Conservation (phyloP, 306 rosid species). For the Acacia confusa region DNA sequence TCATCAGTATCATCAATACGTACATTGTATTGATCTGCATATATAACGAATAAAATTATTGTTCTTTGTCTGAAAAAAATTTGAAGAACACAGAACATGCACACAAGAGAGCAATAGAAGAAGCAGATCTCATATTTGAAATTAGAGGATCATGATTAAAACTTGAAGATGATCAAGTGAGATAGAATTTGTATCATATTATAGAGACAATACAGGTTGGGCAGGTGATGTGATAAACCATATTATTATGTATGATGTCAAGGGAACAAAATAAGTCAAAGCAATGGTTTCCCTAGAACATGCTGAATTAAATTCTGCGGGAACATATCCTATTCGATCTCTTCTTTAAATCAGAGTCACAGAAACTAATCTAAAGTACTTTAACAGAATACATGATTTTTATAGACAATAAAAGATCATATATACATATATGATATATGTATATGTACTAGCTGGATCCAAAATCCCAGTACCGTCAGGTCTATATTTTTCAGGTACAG, state of each 20-base stretch:
- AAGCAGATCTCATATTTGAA: neutral
- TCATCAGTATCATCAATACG: neutral
- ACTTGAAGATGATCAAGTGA: neutral
- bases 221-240: neutral
- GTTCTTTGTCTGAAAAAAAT: neutral
- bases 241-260: neutral
- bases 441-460: constrained; percentile 7
- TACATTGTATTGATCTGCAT: neutral
- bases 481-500: constrained; percentile 1
- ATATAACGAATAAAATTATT: neutral
- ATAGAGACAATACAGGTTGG: neutral
- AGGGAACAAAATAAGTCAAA: neutral
- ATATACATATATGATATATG: too few species aligned
- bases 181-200: neutral
- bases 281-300: constrained; percentile 3
- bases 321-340: constrained; percentile 2
- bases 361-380: constrained; percentile 2
- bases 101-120: neutral
- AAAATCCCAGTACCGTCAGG: neutral
- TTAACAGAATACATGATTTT: neutral
- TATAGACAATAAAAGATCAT: neutral
- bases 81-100: neutral
- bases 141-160: neutral
- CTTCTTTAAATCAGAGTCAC: constrained; percentile 17
- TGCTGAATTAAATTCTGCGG: neutral